Evolutionary conservation across 208 protist species (phyloP).

Genomic region (Acanthamoeba sp.): DNA sequence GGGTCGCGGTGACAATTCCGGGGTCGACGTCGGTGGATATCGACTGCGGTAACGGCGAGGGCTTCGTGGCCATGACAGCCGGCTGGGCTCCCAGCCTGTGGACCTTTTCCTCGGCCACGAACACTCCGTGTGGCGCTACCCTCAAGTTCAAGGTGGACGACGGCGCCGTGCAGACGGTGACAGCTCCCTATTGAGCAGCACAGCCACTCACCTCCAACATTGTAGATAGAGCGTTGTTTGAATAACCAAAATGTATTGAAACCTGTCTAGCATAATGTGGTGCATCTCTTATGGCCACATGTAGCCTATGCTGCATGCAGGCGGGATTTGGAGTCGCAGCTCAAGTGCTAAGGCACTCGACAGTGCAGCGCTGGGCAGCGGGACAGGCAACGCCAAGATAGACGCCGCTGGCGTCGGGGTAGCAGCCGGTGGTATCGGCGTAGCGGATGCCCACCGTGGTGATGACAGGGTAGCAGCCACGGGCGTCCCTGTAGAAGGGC

Average conservation of each 20-base stretch:
- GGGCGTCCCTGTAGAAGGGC: not conserved
- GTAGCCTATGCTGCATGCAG: no score
- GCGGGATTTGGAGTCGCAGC: no score
- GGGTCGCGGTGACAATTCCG: constrained; percentile 11
- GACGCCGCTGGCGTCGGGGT: not conserved
- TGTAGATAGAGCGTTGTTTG: no score
- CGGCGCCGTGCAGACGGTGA: not conserved
- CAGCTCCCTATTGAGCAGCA: no score
- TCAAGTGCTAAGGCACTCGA: no score
- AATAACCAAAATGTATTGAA: no score
- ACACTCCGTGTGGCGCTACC: not conserved
- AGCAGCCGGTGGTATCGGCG: constrained; percentile 43
- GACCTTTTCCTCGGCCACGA: not conserved
- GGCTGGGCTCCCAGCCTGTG: not conserved
- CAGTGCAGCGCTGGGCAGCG: no score
- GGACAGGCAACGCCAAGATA: no score
- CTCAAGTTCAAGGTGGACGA: not conserved
- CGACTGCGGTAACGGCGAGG: not conserved
- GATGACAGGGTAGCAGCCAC: not conserved
- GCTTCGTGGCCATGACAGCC: not conserved
- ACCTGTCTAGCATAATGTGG: no score
- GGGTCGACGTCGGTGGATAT: no score
- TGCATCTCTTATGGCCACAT: no score
- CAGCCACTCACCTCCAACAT: no score
- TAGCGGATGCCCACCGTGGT: constrained; percentile 12